Evolutionary conservation across 2,329 filamentous ascomycete species (phyloP).

Genomic region (Colletotrichum plurivorum): DNA sequence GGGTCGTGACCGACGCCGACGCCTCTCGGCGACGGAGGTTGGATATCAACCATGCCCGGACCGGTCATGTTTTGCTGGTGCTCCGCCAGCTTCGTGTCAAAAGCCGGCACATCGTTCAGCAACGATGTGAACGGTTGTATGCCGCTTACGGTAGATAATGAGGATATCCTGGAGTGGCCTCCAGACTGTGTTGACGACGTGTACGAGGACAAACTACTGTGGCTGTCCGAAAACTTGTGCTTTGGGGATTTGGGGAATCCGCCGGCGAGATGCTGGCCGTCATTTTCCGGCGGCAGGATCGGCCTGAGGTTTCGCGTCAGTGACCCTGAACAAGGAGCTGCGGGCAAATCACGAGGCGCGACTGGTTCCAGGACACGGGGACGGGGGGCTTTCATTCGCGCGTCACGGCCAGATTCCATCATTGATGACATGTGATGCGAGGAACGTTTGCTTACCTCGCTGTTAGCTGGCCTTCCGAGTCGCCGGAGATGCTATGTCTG

Average conservation of each 20-base stretch:
- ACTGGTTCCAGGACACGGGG: not conserved
- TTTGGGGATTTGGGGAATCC: conserved; percentile 42
- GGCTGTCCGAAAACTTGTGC: conserved; percentile 65
- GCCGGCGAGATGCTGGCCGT: conserved; percentile 38
- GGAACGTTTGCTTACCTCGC: conserved; percentile 35
- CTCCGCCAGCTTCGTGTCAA: conserved; percentile 53
- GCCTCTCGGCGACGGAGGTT: conserved; percentile 44
- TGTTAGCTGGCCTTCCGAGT: conserved; percentile 41
- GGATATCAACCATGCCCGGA: conserved; percentile 41
- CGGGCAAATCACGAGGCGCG: not conserved
- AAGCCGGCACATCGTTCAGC: conserved; percentile 53
- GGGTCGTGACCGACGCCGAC: conserved; percentile 36
- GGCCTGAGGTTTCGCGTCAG: conserved; percentile 43
- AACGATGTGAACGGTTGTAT: conserved; percentile 52
- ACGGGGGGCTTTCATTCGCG: too few species aligned
- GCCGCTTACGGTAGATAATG: conserved; percentile 65
- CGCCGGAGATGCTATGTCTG: conserved; percentile 31
- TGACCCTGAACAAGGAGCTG: not conserved
- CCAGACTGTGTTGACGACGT: conserved; percentile 61
- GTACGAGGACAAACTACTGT: conserved; percentile 66
- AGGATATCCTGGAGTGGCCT: conserved; percentile 68
- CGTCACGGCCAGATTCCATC: too few species aligned
- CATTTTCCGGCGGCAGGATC: conserved; percentile 39
- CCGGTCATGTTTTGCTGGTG: conserved; percentile 38
- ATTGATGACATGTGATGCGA: too few species aligned